These are phyloP conservation scores for Nitzschia sp. DNA, from an alignment of 108 stramenopile species.

Conservation along the genomic window DNA sequence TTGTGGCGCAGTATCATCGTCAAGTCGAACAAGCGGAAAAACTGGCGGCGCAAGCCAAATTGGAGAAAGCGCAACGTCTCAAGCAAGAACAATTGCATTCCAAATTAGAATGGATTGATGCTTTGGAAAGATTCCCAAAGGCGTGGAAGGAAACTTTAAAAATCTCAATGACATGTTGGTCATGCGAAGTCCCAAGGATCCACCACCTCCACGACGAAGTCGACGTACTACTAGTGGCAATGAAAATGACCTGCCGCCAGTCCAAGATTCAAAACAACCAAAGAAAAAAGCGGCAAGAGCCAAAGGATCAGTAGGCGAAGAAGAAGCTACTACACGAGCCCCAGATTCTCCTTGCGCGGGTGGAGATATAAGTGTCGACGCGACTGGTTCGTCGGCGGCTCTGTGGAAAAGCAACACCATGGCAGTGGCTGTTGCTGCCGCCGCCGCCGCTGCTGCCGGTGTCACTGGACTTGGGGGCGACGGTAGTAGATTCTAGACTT, in stretches of 20 bases:
- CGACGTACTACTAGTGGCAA: not conserved
- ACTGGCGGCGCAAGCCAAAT: not conserved
- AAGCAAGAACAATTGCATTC: conserved; percentile 19
- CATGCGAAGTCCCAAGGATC: conserved; percentile 38
- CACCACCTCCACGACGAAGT: conserved; percentile 42
- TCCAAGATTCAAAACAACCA: not conserved
- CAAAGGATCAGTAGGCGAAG: too few species aligned
- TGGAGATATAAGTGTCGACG: not conserved
- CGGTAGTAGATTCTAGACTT: too few species aligned
- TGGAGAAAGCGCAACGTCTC: conserved; percentile 4
- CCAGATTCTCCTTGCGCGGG: not conserved
- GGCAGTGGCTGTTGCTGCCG: not conserved
- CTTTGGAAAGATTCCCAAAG: conserved; percentile 46
- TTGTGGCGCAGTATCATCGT: conserved; percentile 7
- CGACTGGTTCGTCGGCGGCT: not conserved
- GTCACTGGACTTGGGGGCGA: too few species aligned
- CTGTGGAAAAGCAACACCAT: not conserved
- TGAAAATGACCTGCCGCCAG: not conserved
- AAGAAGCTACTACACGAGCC: not conserved
- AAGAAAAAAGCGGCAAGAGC: not conserved
- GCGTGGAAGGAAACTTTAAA: conserved; percentile 21
- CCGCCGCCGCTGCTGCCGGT: not conserved
- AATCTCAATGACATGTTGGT: conserved; percentile 26
- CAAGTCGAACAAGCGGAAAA: not conserved
- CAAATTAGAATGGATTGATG: conserved; percentile 44